Percentiles rank a stretch among this genome's conserved stretches.
Evolutionary conservation across 148 eudicot species (phyloP).

Genomic region (Chenopodium quinoa): DNA sequence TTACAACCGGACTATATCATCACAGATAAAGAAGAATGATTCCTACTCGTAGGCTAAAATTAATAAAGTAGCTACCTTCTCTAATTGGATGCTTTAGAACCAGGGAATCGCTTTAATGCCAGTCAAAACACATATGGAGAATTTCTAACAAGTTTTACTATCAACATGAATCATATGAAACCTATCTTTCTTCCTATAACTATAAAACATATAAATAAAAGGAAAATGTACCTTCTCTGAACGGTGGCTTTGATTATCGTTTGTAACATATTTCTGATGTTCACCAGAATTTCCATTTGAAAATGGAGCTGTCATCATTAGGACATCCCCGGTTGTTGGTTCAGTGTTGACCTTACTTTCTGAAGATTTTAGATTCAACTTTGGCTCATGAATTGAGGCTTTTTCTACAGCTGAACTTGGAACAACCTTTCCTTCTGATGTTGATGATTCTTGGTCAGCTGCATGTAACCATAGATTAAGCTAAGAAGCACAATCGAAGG

Average conservation of each 20-base stretch:
- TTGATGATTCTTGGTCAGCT: conserved; percentile 31
- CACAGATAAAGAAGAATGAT: neutral
- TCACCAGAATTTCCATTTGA: conserved; percentile 16
- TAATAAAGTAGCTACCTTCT: no score
- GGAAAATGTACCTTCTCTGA: conserved; percentile 31
- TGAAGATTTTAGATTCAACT: conserved; percentile 15
- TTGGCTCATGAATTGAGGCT: conserved; percentile 22
- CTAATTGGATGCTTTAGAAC: no score
- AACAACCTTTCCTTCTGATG: neutral
- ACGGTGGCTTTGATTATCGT: conserved; percentile 9
- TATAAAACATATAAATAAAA: neutral
- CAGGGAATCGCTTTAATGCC: no score
- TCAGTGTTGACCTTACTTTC: conserved; percentile 29
- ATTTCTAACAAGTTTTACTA: neutral
- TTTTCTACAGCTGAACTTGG: conserved; percentile 34
- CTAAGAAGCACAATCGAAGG: neutral
- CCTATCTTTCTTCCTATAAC: neutral
- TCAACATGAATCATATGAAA: neutral
- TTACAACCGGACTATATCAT: neutral
- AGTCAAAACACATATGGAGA: no score
- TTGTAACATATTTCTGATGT: conserved; percentile 24
- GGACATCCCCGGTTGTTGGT: conserved; percentile 27
- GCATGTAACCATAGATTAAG: conserved; percentile 10
- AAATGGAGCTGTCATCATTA: conserved; percentile 29
- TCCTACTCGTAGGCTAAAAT: neutral